Evolutionary conservation across 176 grass and related monocot species (phyloP).

Genomic region (Cenchrus americanus): DNA sequence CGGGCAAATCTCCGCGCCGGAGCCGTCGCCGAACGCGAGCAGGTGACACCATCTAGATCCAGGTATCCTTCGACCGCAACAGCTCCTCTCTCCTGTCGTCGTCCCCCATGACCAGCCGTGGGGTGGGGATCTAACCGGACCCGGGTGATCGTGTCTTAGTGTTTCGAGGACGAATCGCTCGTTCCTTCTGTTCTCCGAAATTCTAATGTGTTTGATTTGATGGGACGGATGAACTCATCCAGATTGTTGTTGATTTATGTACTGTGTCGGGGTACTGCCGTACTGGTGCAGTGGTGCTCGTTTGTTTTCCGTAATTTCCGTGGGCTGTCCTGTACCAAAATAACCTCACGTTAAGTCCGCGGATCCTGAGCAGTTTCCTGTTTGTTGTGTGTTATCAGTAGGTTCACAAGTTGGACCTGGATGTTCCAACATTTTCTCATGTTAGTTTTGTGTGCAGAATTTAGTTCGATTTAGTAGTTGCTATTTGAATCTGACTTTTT

Average conservation of each 20-base stretch:
- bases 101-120: neutral
- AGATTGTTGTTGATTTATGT: neutral
- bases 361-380: neutral
- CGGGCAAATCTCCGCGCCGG: neutral
- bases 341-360: neutral
- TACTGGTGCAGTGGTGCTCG: no score
- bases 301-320: neutral
- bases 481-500: neutral
- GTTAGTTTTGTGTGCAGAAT: neutral
- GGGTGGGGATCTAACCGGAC: neutral
- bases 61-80: neutral
- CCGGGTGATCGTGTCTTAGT: neutral
- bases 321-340: neutral
- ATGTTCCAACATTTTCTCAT: neutral
- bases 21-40: neutral
- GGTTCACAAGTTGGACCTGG: neutral
- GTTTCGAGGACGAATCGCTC: neutral
- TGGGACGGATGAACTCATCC: neutral
- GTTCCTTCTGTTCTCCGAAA: neutral
- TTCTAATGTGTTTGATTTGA: neutral
- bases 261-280: neutral
- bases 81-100: neutral
- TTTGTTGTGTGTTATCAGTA: neutral
- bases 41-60: neutral
- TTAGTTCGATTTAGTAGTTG: neutral